Conservation (phyloP, 495 filamentous ascomycete genomes). For the Sabuloglossum arenarium region DNA sequence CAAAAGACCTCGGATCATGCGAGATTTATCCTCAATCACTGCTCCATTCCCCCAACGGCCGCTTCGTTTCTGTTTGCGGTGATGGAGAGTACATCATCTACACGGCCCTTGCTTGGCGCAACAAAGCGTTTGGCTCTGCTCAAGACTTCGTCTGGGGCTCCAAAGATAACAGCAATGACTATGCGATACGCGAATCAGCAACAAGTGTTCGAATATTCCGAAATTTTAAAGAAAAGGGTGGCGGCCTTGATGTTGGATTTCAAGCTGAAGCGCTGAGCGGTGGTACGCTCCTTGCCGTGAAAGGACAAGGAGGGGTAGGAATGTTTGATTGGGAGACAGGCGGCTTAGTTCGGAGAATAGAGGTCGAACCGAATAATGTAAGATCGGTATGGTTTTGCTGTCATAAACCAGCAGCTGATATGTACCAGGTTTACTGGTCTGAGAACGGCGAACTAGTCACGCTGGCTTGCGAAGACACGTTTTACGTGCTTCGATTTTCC, state of each 20-base stretch:
- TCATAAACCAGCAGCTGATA: neutral
- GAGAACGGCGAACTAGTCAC: conserved; percentile 85
- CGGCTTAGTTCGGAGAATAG: conserved; percentile 75
- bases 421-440: conserved; percentile 72
- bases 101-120: conserved; percentile 89
- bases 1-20: conserved; percentile 86
- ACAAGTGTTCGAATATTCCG: conserved; percentile 92
- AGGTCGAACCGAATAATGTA: conserved; percentile 58
- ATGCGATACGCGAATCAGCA: conserved; percentile 81
- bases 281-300: conserved; percentile 84
- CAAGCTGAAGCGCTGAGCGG: conserved; percentile 81
- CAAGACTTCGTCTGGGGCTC: conserved; percentile 95
- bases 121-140: conserved; percentile 90
- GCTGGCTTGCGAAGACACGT: conserved; percentile 86
- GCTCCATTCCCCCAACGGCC: conserved; percentile 87
- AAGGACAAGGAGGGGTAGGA: conserved; percentile 82
- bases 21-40: conserved; percentile 94
- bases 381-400: neutral
- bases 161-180: conserved; percentile 97
- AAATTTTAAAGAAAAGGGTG: conserved; percentile 87
- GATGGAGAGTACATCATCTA: conserved; percentile 99
- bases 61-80: conserved; percentile 91
- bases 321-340: conserved; percentile 94
- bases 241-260: conserved; percentile 85
- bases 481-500: conserved; percentile 83